Base-by-base conservation (phyloP, 257 asterid genomes). In the Fraxinus anomala region DNA sequence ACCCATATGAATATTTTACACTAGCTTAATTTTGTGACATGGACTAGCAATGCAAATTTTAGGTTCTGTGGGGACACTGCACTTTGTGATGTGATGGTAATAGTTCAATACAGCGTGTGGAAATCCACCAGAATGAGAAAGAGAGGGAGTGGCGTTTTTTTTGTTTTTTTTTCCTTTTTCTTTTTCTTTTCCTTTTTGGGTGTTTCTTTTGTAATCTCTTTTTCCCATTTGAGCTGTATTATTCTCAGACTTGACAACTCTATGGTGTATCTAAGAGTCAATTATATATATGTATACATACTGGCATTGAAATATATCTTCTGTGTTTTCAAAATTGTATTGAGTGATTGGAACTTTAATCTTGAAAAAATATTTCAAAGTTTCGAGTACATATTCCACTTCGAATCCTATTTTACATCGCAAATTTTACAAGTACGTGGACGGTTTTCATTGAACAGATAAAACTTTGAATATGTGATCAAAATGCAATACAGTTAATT, bases 221-320 rank as follows among this genome's bases (percentile, higher is more conserved):
- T 61, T 61, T 9, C 33, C 33, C 8, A 2, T 56, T 17, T n/a
- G 66, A 56, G 77, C 70, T 75, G 78, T 75, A 59, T 59, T 75
- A 61, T 75, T 75, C 72, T 66, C 19, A 11, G 61, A 24, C 54
- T 68, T 69, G 73, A 72, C 68, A 68, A 76, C 83, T n/a, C 74
- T 34, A 26, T 24, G 28, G 21, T 73, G 21, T 61, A 63, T 12
- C 28, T 1, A 63, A 63, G 69, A 12, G 69, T 11, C 34, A 31
- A 63, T 19, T 63, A 26, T 26, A 0, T 63, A 0, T 26, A 4
- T 63, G 28, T 3, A 63, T 59, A 8, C 21, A 54, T 21, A 19
- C 66, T 59, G 30, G 28, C 14, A 9, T 19, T 19, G 36, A 36
- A 63, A 63, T 63, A 63, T 26, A 26, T 63, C 36, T 63, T 26